These are phyloP conservation scores for Penicillium fuscoglaucum DNA, from an alignment of 2,329 filamentous ascomycete genomes.

Conservation along the genomic window DNA sequence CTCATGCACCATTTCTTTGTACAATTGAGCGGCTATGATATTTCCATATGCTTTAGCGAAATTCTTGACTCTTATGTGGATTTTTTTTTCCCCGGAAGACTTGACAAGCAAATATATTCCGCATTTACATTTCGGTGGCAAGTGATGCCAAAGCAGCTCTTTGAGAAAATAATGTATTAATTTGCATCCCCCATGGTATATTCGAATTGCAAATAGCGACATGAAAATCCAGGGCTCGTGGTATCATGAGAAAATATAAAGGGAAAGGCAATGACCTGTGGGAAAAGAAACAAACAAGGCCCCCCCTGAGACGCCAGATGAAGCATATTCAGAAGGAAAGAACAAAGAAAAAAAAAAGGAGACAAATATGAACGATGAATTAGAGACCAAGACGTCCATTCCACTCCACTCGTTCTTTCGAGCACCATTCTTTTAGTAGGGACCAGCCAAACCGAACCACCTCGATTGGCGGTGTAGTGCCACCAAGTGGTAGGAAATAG, in stretches of 20 bases:
- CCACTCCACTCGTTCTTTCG: slow-evolving; percentile 49
- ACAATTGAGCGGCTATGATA: slow-evolving; percentile 6
- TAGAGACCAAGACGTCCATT: slow-evolving; percentile 43
- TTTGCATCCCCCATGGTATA: slow-evolving; percentile 19
- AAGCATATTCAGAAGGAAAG: background rate
- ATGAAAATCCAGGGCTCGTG: slow-evolving; percentile 29
- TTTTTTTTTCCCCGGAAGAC: background rate
- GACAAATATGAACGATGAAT: slow-evolving; percentile 12
- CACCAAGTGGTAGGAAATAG: slow-evolving; percentile 47
- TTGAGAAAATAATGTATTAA: background rate
- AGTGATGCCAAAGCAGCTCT: background rate
- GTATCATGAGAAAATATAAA: slow-evolving; percentile 34
- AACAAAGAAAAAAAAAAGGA: background rate
- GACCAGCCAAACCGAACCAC: slow-evolving; percentile 47
- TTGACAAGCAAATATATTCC: background rate
- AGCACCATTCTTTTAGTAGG: slow-evolving; percentile 50
- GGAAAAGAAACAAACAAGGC: background rate
- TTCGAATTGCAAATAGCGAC: slow-evolving; percentile 22
- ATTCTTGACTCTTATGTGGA: background rate
- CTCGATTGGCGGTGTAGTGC: slow-evolving; percentile 46
- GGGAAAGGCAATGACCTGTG: slow-evolving; percentile 8
- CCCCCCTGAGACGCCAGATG: slow-evolving; percentile 12
- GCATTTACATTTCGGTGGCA: background rate
- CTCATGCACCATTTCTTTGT: background rate
- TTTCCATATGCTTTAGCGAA: background rate